These are phyloP conservation scores for Alternaria burnsii DNA, from an alignment of 2,329 filamentous ascomycete species.

Conservation along the genomic window DNA sequence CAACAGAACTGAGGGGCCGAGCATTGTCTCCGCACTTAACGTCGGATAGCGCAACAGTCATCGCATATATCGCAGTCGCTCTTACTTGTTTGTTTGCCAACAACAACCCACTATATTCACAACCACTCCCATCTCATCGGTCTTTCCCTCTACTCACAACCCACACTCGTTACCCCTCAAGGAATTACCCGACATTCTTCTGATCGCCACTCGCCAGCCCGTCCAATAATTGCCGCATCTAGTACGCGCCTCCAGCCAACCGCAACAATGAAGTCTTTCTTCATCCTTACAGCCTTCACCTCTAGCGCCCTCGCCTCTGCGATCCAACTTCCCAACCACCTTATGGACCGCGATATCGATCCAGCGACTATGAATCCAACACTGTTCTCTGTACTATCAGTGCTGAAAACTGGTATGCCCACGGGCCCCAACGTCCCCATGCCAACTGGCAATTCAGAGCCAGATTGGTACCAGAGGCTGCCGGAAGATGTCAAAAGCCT, in stretches of 20 bases:
- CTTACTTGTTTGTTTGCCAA: constrained; percentile 21
- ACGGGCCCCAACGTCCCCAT: constrained; percentile 5
- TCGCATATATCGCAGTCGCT: constrained; percentile 2
- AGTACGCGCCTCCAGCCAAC: background rate
- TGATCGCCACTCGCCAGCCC: background rate
- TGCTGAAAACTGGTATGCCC: constrained; percentile 27
- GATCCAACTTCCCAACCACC: background rate
- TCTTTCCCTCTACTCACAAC: constrained; percentile 1
- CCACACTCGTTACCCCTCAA: background rate
- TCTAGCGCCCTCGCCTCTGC: background rate
- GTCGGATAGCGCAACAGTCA: background rate
- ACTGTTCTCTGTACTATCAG: constrained; percentile 24
- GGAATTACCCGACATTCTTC: constrained; percentile 1
- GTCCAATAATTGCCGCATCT: background rate
- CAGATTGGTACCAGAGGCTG: constrained; percentile 26
- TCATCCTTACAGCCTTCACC: constrained; percentile 9
- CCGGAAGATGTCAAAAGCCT: constrained; percentile 23
- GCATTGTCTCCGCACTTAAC: background rate
- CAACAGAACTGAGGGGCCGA: background rate
- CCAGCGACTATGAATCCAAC: constrained; percentile 24
- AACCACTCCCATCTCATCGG: constrained; percentile 1
- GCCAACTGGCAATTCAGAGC: constrained; percentile 16
- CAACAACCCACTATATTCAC: constrained; percentile 1
- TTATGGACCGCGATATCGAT: constrained; percentile 18
- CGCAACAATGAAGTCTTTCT: constrained; percentile 13